Percentiles rank a stretch among this genome's conserved stretches.
These are phyloP conservation scores for Peronospora farinosa DNA, from an alignment of 352 stramenopile genomes.

Conservation along the genomic window DNA sequence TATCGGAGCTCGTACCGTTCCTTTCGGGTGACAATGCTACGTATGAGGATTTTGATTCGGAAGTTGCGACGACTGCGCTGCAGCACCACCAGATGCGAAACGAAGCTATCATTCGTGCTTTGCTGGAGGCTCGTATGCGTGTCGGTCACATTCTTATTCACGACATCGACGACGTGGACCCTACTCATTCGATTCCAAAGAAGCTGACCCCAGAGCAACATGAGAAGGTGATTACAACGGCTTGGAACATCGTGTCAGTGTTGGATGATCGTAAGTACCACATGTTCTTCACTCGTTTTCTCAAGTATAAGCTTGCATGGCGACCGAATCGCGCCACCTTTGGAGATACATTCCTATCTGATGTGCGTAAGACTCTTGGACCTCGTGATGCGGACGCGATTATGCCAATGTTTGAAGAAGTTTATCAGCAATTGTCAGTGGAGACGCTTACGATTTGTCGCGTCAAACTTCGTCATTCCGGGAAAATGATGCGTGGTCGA, in stretches of 20 bases:
- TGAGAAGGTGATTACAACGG: constrained; percentile 73
- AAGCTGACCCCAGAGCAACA: constrained; percentile 58
- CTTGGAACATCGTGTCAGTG: constrained; percentile 82
- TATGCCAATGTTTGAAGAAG: constrained; percentile 76
- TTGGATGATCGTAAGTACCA: constrained; percentile 82
- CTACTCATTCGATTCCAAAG: constrained; percentile 44
- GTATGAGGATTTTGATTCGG: constrained; percentile 69
- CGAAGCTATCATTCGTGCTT: constrained; percentile 66
- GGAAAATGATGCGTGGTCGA: constrained; percentile 54
- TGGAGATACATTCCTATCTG: constrained; percentile 69
- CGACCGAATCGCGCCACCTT: constrained; percentile 71
- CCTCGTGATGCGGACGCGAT: constrained; percentile 49
- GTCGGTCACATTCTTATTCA: constrained; percentile 78
- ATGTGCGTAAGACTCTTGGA: constrained; percentile 62
- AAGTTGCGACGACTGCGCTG: constrained; percentile 44
- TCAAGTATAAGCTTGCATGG: constrained; percentile 85
- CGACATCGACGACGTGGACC: constrained; percentile 73
- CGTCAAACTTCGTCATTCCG: constrained; percentile 65
- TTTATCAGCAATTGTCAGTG: constrained; percentile 71
- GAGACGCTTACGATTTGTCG: constrained; percentile 83
- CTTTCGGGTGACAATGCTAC: constrained; percentile 72
- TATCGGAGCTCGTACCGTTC: constrained; percentile 68
- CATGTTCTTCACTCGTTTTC: constrained; percentile 82
- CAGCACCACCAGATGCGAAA: constrained; percentile 79
- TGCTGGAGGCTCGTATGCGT: constrained; percentile 80